phyloP scores from a whole-genome alignment of 176 grass and related monocot species.

The Miscanthus lutarioriparius region DNA sequence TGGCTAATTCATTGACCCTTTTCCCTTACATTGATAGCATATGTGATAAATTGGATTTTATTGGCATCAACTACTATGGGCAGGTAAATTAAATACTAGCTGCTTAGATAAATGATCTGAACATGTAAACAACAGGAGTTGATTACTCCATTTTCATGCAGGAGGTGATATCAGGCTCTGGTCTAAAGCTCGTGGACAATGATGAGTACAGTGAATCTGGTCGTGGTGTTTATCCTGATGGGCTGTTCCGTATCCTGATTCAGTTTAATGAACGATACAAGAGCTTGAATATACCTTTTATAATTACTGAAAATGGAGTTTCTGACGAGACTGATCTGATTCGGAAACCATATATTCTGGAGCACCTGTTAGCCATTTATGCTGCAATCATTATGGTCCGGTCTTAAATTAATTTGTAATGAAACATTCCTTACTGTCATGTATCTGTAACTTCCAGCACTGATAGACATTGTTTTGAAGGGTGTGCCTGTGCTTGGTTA shows the following conservation, averaged over 20 bases:
- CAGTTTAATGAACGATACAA: constrained; percentile 84
- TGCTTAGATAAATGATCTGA: constrained; percentile 17
- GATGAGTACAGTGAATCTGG: constrained; percentile 93
- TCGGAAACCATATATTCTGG: constrained; percentile 72
- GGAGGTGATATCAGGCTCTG: constrained; percentile 91
- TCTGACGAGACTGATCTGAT: not conserved
- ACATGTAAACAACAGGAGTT: not conserved
- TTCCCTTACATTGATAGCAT: constrained; percentile 61
- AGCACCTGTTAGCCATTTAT: constrained; percentile 79
- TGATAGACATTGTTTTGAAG: constrained; percentile 48
- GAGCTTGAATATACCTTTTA: constrained; percentile 71
- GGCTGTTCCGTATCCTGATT: constrained; percentile 68
- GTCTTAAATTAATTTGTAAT: not conserved
- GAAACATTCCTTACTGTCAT: not conserved
- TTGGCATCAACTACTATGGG: constrained; percentile 91
- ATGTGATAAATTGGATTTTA: constrained; percentile 82
- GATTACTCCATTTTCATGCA: constrained; percentile 34
- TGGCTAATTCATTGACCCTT: constrained; percentile 76
- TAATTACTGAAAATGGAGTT: constrained; percentile 82
- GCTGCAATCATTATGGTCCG: constrained; percentile 59
- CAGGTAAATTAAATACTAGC: constrained; percentile 48
- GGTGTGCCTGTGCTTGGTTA: constrained; percentile 74
- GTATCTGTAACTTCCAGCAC: constrained; percentile 2
- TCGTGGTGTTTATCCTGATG: constrained; percentile 81
- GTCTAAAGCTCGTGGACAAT: constrained; percentile 63